Evolutionary conservation across 495 filamentous ascomycete species (phyloP).

Genomic region (Parachaetomium inaequale): DNA sequence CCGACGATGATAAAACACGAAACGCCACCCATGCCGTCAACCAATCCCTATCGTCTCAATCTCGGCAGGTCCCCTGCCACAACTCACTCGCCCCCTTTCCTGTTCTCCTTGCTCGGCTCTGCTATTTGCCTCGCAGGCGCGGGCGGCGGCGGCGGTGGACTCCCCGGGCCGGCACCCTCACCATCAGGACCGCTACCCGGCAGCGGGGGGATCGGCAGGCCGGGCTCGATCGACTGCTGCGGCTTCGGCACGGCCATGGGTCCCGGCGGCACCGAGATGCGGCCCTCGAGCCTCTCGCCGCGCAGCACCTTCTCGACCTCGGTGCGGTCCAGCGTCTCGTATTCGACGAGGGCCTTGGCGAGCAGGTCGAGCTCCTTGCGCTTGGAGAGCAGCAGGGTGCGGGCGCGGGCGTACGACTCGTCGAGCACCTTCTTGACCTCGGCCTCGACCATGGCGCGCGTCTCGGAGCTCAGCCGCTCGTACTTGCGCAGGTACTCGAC

Average conservation of each 20-base stretch:
- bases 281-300: slow-evolving; percentile 71
- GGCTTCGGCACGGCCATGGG: slow-evolving; percentile 47
- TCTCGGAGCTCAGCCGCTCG: slow-evolving; percentile 74
- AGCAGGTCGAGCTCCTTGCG: slow-evolving; percentile 80
- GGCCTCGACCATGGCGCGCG: slow-evolving; percentile 74
- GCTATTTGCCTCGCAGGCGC: slow-evolving; percentile 16
- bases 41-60: slow-evolving; percentile 20
- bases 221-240: slow-evolving; percentile 23
- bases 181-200: slow-evolving; percentile 6
- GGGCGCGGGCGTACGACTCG: slow-evolving; percentile 72
- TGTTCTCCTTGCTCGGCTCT: neutral
- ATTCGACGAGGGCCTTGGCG: slow-evolving; percentile 85
- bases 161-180: slow-evolving; percentile 3
- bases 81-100: neutral
- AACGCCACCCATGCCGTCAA: slow-evolving; percentile 23
- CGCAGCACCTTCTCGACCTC: slow-evolving; percentile 85
- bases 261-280: slow-evolving; percentile 45
- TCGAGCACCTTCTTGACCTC: slow-evolving; percentile 85
- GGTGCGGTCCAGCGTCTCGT: slow-evolving; percentile 81
- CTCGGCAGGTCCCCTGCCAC: slow-evolving; percentile 10
- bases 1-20: slow-evolving; percentile 16
- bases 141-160: slow-evolving; percentile 24
- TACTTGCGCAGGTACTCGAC: slow-evolving; percentile 80
- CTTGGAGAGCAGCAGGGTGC: slow-evolving; percentile 62
- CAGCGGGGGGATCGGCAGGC: slow-evolving; percentile 24